Conservation (phyloP, 257 asterid genomes). For the Jasminum sambac region DNA sequence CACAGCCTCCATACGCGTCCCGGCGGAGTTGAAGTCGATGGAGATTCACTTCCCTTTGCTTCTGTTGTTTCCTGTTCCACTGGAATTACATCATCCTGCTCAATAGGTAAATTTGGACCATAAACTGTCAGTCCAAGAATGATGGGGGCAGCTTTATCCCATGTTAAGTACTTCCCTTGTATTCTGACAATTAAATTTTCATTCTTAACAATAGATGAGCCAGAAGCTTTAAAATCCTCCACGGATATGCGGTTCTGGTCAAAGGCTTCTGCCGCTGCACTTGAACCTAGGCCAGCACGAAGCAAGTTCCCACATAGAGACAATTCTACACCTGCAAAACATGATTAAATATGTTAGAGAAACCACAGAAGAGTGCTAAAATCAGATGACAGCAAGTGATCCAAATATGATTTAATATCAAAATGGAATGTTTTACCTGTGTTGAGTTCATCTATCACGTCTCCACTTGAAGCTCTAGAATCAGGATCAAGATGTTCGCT, state of each 20-base stretch:
- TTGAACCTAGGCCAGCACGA: slow-evolving; percentile 75
- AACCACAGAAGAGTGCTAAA: background rate
- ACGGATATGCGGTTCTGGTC: slow-evolving; percentile 51
- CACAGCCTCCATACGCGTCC: slow-evolving; percentile 89
- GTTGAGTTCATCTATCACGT: slow-evolving; percentile 30
- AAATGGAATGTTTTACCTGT: slow-evolving; percentile 25
- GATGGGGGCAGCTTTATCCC: slow-evolving; percentile 76
- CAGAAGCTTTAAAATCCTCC: slow-evolving; percentile 67
- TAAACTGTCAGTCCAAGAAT: slow-evolving; percentile 78
- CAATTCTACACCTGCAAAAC: slow-evolving; percentile 61
- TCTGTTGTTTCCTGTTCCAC: slow-evolving; percentile 53
- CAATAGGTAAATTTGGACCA: slow-evolving; percentile 59
- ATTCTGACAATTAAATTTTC: slow-evolving; percentile 70
- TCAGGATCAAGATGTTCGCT: slow-evolving; percentile 42
- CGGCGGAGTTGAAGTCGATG: slow-evolving; percentile 47
- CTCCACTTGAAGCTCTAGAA: slow-evolving; percentile 31
- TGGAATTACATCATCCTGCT: slow-evolving; percentile 44
- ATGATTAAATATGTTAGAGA: background rate
- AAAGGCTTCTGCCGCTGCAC: slow-evolving; percentile 73
- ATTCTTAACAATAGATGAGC: slow-evolving; percentile 51
- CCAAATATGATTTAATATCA: background rate
- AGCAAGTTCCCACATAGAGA: slow-evolving; percentile 82
- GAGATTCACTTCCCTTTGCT: slow-evolving; percentile 40
- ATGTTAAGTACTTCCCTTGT: slow-evolving; percentile 71
- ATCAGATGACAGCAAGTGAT: background rate